Conservation (phyloP, 495 filamentous ascomycete genomes). For the Aspergillus baeticus region DNA sequence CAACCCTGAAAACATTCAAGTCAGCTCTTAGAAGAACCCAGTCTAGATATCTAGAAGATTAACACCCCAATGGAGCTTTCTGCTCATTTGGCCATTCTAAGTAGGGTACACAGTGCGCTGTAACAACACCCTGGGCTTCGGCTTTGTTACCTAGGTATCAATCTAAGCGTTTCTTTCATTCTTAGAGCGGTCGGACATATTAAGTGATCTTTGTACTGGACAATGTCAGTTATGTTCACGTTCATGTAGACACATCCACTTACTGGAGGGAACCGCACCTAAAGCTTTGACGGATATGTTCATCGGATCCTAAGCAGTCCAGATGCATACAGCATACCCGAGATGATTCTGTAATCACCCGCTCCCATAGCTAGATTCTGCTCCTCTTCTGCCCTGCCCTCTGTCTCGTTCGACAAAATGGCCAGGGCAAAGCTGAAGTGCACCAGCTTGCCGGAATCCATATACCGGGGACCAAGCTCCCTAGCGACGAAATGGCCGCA, state of each 20-base stretch:
- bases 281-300: constrained; percentile 7
- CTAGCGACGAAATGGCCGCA: constrained; percentile 26
- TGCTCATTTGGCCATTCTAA: no score
- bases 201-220: background rate
- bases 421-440: constrained; percentile 6
- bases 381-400: constrained; percentile 5
- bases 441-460: background rate
- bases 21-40: no score
- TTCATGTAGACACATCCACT: background rate
- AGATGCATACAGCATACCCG: constrained; percentile 15
- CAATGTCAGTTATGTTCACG: background rate
- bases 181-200: constrained; percentile 4
- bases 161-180: constrained; percentile 1
- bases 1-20: no score
- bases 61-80: no score
- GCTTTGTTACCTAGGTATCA: background rate
- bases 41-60: no score
- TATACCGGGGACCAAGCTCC: constrained; percentile 4
- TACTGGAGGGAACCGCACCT: constrained; percentile 3
- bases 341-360: constrained; percentile 8
- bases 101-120: no score
- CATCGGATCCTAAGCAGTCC: constrained; percentile 3
- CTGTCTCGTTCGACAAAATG: background rate
- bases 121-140: no score
- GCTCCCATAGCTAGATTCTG: background rate